Percentiles rank a stretch among this genome's conserved stretches.
phyloP scores from a whole-genome alignment of 768 basidiomycete genomes.

The Ramaria sp. region DNA sequence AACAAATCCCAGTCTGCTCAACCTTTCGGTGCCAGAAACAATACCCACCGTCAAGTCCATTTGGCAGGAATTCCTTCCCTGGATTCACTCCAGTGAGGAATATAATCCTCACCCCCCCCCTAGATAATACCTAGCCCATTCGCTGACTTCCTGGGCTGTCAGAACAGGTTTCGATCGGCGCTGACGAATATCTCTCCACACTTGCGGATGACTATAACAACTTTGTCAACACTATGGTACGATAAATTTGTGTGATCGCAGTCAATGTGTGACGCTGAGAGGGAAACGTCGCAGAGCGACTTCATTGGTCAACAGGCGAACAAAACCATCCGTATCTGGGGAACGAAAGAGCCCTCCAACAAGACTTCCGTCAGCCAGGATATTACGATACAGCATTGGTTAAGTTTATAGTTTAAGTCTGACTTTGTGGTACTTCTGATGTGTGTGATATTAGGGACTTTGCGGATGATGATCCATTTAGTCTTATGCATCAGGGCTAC shows the following conservation, averaged over 20 bases:
- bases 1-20: slow-evolving; percentile 25
- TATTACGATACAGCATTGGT: slow-evolving; percentile 37
- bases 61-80: slow-evolving; percentile 25
- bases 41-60: slow-evolving; percentile 31
- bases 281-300: slow-evolving; percentile 1
- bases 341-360: slow-evolving; percentile 29
- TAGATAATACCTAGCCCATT: neutral
- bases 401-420: slow-evolving; percentile 16
- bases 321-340: slow-evolving; percentile 33
- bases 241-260: neutral
- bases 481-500: slow-evolving; percentile 16
- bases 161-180: slow-evolving; percentile 34
- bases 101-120: neutral
- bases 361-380: slow-evolving; percentile 25
- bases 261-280: neutral
- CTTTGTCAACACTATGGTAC: slow-evolving; percentile 33
- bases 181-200: slow-evolving; percentile 29
- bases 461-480: slow-evolving; percentile 17
- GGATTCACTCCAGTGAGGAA: slow-evolving; percentile 17
- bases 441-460: no score
- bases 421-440: neutral
- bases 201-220: slow-evolving; percentile 31
- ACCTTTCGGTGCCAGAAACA: slow-evolving; percentile 30
- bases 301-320: slow-evolving; percentile 22
- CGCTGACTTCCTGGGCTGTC: slow-evolving; percentile 11